Base-by-base conservation (phyloP, 1,284 basidiomycete species). In the Ceratobasidium sp. region DNA sequence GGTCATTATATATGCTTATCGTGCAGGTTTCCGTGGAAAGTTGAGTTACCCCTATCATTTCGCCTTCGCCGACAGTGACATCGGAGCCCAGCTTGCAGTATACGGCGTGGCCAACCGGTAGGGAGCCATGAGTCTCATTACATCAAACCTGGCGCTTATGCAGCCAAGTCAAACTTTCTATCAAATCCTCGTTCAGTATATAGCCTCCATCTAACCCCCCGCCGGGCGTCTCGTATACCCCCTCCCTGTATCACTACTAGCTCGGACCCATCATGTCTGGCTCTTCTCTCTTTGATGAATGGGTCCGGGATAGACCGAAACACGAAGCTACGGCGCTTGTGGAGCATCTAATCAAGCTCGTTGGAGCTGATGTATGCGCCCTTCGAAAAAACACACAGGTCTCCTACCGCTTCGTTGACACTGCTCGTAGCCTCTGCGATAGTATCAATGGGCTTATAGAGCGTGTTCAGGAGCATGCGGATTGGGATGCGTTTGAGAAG, bases 291-390 rank as follows among this genome's bases (percentile, higher is more conserved):
- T 66, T 53, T 3, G 28, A 10, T 7, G 72, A 75, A 15, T 42
- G 60, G 40, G 55, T 61, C 20, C 46, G 12, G 20, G 15, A 7
- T 1, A n/a, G n/a, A n/a, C 49, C 60, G 15, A 40, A 55, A 13
- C 9, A 26, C 18, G 46, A 53, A 20, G 75, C 64, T 13, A 77
- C 75, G 0, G 33, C 9, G 20, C 40, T 49, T 18, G 33, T 77
- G 33, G 20, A 60, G 33, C 20, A 69, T 4, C 53, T 77, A 0
- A 77, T 77, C 15, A 51, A 51, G 26, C 42, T 51, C 18, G 15
- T 69, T 7, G 76, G 53, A 20, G 23, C 53, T 9, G 64, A 77
- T 69, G 76, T 70, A 44, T 77, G 64, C 23, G 18, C 55, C 2
- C 66, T 70, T 40, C 63, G 76, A 15, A 66, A 53, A 20, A 69